phyloP scores from a whole-genome alignment of 148 eudicot genomes.

The Drosera capensis region DNA sequence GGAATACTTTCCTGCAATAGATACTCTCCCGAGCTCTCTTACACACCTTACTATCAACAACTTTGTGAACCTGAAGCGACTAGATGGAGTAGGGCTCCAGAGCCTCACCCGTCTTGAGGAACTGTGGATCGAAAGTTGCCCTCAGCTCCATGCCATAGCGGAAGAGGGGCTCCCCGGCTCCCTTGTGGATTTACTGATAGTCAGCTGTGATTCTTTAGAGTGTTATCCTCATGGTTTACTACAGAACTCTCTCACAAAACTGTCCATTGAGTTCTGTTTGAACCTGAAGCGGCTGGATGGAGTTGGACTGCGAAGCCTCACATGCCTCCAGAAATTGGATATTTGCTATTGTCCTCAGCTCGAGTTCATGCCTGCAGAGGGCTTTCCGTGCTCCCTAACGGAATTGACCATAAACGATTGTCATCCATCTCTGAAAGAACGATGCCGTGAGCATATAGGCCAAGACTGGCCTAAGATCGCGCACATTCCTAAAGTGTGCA shows the following conservation, averaged over 20 bases:
- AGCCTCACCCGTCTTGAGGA: not conserved
- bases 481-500: too few relatives aligned
- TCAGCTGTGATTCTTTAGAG: too few relatives aligned
- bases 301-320: not conserved
- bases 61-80: not conserved
- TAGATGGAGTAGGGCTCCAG: not conserved
- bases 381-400: not conserved
- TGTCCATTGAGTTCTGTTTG: not conserved
- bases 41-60: not conserved
- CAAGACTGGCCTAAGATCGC: too few relatives aligned
- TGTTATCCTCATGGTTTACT: too few relatives aligned
- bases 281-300: not conserved
- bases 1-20: too few relatives aligned
- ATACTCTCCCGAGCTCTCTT: too few relatives aligned
- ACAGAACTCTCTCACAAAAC: too few relatives aligned
- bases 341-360: not conserved
- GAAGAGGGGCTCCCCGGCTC: not conserved
- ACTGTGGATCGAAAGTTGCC: not conserved
- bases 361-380: not conserved
- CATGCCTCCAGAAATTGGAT: not conserved
- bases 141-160: not conserved
- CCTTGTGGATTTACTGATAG: not conserved
- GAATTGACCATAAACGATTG: too few relatives aligned
- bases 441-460: too few relatives aligned
- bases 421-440: too few relatives aligned